Evolutionary conservation across 2,329 filamentous ascomycete species (phyloP), one percentile per base, ranked within the genome.

Genomic region (Trichoderma semiorbis): DNA sequence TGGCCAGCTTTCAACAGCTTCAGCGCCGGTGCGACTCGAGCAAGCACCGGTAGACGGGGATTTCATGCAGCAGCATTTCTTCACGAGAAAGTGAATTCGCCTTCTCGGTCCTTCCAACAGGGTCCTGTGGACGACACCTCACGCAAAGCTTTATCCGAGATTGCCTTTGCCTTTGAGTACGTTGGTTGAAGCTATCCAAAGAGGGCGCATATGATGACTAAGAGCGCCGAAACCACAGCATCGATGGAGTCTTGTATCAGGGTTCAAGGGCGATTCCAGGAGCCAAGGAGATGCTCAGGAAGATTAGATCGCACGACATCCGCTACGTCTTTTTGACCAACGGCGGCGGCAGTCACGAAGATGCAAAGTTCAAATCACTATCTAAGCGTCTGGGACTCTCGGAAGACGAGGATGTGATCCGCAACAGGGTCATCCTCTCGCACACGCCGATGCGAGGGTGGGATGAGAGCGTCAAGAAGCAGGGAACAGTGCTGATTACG

Each of bases 311-410:
- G 61, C 87, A 94, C 78, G 86, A 88, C 61, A 93, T 98, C 60
- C 95, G 95, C 14, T 98, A 97, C 83, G 95, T 99, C 77, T 89
- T 99, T 39, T 86, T 99, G 74, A 99, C 96, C 72, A 99, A 99
- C 82, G 96, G 96, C 76, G 96, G 96, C 55, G 96, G 96, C 72
- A 94, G 92, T 78, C 89, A 90, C 74, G 95, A 98, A 82, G 74
- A 78, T 21, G 78, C 76, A 55, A 83, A 83, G 71, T 79, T 75
- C 12, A 77, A 76, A 1, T 81, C 81, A 4, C 71, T 83, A 39
- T 76, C 77, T 32, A 77, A 80, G 69, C 76, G 81, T 5, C 76
- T 83, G 2, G 75, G 78, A 5, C 72, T 82, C 2, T 72, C 74
- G 7, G 74, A 76, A n/a, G 74, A 80, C 3, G 78, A 81, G 36